Evolutionary conservation across 2,329 filamentous ascomycete genomes (phyloP).

Genomic region (Ophiosphaerella korrae): DNA sequence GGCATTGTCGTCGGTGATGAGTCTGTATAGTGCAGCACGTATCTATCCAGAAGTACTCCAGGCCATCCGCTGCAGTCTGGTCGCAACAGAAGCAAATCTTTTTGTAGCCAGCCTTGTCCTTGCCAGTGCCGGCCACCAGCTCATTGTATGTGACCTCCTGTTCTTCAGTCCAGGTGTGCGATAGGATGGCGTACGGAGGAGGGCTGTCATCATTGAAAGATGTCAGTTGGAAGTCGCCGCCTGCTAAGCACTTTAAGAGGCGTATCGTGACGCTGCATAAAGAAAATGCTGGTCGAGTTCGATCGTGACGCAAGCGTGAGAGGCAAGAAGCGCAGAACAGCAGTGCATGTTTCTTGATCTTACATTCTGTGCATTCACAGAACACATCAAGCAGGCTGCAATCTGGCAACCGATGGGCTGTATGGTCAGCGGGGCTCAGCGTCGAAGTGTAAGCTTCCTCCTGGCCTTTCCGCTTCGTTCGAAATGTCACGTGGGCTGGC

Average conservation of each 20-base stretch:
- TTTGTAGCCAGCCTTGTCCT: slow-evolving; percentile 13
- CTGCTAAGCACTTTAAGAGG: slow-evolving; percentile 16
- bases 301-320: slow-evolving; percentile 7
- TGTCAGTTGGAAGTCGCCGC: slow-evolving; percentile 18
- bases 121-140: slow-evolving; percentile 14
- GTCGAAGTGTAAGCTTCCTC: neutral
- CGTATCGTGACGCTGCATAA: slow-evolving; percentile 16
- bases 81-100: neutral
- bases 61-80: slow-evolving; percentile 12
- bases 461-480: neutral
- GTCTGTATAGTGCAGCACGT: too few relatives aligned
- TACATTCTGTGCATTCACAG: neutral
- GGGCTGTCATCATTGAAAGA: slow-evolving; percentile 13
- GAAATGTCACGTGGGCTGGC: too few relatives aligned
- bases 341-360: slow-evolving; percentile 5
- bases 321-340: slow-evolving; percentile 5
- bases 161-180: slow-evolving; percentile 21
- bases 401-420: slow-evolving; percentile 1
- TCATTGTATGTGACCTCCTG: slow-evolving; percentile 24
- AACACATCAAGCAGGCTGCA: slow-evolving; percentile 15
- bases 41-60: slow-evolving; percentile 1
- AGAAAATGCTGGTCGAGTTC: slow-evolving; percentile 3
- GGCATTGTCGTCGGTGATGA: too few relatives aligned
- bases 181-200: slow-evolving; percentile 27
- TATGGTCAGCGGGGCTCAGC: slow-evolving; percentile 1